phyloP scores from a whole-genome alignment of 2,329 filamentous ascomycete species.

The Pezizomycotina sp. region DNA sequence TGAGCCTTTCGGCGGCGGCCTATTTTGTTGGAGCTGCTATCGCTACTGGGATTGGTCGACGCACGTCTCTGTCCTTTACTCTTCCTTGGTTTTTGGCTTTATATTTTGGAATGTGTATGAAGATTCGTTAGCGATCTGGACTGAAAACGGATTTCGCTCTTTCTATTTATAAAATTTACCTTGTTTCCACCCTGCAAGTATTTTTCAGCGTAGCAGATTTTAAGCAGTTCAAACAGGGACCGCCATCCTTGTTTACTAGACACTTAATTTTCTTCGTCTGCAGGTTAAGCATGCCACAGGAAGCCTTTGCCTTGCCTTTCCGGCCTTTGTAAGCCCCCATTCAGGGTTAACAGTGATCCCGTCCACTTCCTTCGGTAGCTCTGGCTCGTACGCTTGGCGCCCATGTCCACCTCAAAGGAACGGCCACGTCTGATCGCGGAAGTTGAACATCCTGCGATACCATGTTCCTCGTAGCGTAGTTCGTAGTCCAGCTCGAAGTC shows the following conservation, averaged over 20 bases:
- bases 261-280: constrained; percentile 26
- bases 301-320: constrained; percentile 24
- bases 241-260: constrained; percentile 19
- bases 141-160: constrained; percentile 9
- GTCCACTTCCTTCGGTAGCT: constrained; percentile 21
- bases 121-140: constrained; percentile 5
- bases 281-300: constrained; percentile 25
- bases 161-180: constrained; percentile 12
- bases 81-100: constrained; percentile 17
- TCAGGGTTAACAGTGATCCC: constrained; percentile 25
- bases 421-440: too few species aligned
- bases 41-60: constrained; percentile 14
- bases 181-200: constrained; percentile 16
- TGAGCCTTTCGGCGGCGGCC: too few species aligned
- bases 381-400: too few species aligned
- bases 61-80: constrained; percentile 10
- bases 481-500: too few species aligned
- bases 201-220: constrained; percentile 15
- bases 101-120: constrained; percentile 17
- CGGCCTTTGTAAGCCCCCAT: constrained; percentile 25
- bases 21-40: too few species aligned
- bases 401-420: too few species aligned
- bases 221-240: constrained; percentile 16
- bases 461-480: too few species aligned
- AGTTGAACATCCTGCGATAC: too few species aligned